Evolutionary conservation across 768 basidiomycete genomes (phyloP).

Genomic region (Cystoderma amianthinum): DNA sequence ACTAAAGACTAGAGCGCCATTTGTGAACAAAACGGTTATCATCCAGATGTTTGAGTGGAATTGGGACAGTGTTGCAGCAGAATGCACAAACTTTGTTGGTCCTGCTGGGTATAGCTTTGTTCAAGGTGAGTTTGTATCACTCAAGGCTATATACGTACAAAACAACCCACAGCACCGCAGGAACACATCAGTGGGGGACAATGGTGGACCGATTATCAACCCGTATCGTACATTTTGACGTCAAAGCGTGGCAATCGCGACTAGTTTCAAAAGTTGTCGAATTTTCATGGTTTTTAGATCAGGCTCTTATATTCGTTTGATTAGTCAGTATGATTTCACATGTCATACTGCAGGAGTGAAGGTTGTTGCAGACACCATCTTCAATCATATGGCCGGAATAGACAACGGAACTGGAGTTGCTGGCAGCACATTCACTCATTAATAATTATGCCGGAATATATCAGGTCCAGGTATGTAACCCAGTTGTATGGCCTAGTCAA

Average conservation of each 20-base stretch:
- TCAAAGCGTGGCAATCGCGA: constrained; percentile 57
- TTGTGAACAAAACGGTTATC: constrained; percentile 41
- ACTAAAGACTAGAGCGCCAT: constrained; percentile 14
- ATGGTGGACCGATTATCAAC: constrained; percentile 77
- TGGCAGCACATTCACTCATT: constrained; percentile 47
- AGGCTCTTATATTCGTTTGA: not conserved
- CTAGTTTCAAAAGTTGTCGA: constrained; percentile 34
- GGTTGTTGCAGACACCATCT: constrained; percentile 52
- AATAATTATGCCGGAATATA: constrained; percentile 45
- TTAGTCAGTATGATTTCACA: constrained; percentile 33
- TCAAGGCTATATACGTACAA: not conserved
- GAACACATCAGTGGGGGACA: constrained; percentile 52
- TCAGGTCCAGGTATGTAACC: constrained; percentile 28
- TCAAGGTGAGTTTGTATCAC: constrained; percentile 38
- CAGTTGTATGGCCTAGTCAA: not conserved
- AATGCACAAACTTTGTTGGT: constrained; percentile 61
- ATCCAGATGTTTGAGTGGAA: constrained; percentile 70
- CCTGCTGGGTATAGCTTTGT: constrained; percentile 65
- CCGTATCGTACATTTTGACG: constrained; percentile 56
- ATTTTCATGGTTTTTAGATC: constrained; percentile 7
- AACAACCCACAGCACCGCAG: constrained; percentile 18
- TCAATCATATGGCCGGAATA: constrained; percentile 59
- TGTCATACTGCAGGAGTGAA: constrained; percentile 52
- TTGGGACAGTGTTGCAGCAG: constrained; percentile 51
- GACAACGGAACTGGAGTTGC: constrained; percentile 43